Base-by-base conservation (phyloP, 345 rosid species). In the Mangifera indica region DNA sequence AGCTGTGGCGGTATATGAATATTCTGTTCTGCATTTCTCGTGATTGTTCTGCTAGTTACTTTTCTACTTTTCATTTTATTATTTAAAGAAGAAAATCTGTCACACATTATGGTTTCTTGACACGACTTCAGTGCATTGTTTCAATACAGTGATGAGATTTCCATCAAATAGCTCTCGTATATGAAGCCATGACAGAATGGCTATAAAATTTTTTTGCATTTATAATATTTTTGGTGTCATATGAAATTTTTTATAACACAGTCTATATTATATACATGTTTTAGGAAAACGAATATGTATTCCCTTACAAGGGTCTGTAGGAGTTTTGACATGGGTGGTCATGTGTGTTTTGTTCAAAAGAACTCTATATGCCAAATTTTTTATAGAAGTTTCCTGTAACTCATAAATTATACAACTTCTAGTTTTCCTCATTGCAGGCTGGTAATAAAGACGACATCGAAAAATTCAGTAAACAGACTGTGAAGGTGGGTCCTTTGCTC, bases 361-460 rank as follows among this genome's bases (percentile, higher is more conserved):
- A 14, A 12, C 32, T 40, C 6, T 26, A 22, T 11, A 0, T 32
- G 59, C n/a, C 10, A 34, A 34, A n/a, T 12, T 32, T 67, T 20
- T 29, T 0, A 53, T 34, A 21, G 45, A 54, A 54, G 51, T 20
- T 21, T n/a, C n/a, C 51, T 67, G 24, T 17, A 55, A 34, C 21
- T 54, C 13, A 21, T 3, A 17, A 40, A 53, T 37, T 24, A 60
- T 62, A 32, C 18, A 65, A 22, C 10, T 66, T 24, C 66, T 37
- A 45, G 56, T 67, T 37, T 17, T 63, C 60, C 32, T 59, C 44
- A 34, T 24, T 75, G 81, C 77, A 92, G 98, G 44, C 75, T 79
- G 97, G 93, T 63, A 88, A 84, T 76, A 86, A 86, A 82, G 98
- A 89, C 57, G 98, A 92, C 77, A 91, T 92, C 70, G 98, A 95